Evolutionary conservation across 1,284 basidiomycete species (phyloP), one percentile per base, ranked within the genome.

Genomic region (Puccinia triticina): DNA sequence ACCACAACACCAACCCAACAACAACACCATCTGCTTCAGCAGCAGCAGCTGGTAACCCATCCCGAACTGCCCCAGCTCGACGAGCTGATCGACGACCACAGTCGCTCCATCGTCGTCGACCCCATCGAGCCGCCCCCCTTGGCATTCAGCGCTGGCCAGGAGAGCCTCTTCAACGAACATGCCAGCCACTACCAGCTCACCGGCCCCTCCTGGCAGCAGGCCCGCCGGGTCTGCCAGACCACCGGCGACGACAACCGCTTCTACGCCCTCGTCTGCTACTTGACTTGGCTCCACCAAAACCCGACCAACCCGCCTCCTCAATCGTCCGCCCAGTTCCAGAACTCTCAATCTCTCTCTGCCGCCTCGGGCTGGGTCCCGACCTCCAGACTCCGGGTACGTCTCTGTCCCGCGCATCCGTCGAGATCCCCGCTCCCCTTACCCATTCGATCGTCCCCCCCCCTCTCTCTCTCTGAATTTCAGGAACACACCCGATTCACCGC

Each of bases 181-280:
- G 69, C 69, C 16, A 72, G 46, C 29, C 69, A 72, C 46, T 72
- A 72, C 48, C 69, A 72, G 32, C 69, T 72, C 69, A 53, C 46
- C n/a, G 46, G 69, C 46, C 43, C 69, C 2, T 26, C 46, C 48
- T 72, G 69, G 69, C 69, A 48, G 69, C 69, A 72, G 23, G 69
- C 69, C 14, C 69, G 69, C 1, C 11, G 69, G 18, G 69, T 72
- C 43, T 72, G 69, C 32, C 69, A 72, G 46, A 50, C 69, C 46
- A 72, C 69, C 10, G 69, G 69, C 14, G 69, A 72, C 46, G 69
- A 72, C 23, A 72, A 72, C 18, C 69, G 69, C 4, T 72, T 72
- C 69, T 72, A 72, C 14, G 69, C 69, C 46, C 48, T 72, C 2
- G 69, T 72, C 43, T 72, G 69, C n/a, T 72, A 72, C 69, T 29